phyloP scores from a whole-genome alignment of 2,329 filamentous ascomycete species.

The Trichoderma pleuroti region DNA sequence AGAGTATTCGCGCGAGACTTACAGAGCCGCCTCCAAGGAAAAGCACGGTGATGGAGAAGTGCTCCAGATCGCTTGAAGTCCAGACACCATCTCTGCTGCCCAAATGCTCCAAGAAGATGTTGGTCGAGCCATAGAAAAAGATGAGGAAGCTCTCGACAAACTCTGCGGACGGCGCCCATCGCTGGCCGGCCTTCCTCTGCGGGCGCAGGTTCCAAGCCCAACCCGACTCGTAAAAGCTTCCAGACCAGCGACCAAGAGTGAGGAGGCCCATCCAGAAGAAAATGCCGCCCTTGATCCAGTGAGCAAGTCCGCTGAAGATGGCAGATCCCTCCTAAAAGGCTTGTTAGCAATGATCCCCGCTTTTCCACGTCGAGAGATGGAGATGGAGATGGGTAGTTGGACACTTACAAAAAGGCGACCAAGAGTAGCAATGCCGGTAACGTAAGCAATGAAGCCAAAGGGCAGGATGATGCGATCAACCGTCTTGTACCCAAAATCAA shows the following conservation, averaged over 20 bases:
- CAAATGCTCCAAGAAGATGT: slow-evolving; percentile 90
- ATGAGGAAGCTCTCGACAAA: slow-evolving; percentile 89
- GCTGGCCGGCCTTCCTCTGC: slow-evolving; percentile 45
- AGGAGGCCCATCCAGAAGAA: slow-evolving; percentile 92
- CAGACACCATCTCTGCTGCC: slow-evolving; percentile 67
- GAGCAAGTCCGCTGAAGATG: slow-evolving; percentile 82
- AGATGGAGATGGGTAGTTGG: background rate
- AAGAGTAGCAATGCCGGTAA: slow-evolving; percentile 71
- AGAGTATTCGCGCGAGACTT: slow-evolving; percentile 34
- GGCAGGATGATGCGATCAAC: slow-evolving; percentile 75
- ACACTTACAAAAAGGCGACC: slow-evolving; percentile 76
- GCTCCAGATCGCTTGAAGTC: slow-evolving; percentile 79
- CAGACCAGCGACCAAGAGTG: slow-evolving; percentile 84
- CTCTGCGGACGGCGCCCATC: slow-evolving; percentile 75
- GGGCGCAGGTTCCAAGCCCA: slow-evolving; percentile 95
- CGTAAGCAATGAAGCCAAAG: slow-evolving; percentile 70
- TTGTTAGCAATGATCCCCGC: background rate
- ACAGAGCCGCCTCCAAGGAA: slow-evolving; percentile 91
- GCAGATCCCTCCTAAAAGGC: slow-evolving; percentile 58
- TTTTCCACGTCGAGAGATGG: background rate
- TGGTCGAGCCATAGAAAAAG: slow-evolving; percentile 82
- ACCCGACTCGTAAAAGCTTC: slow-evolving; percentile 83
- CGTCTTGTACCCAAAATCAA: slow-evolving; percentile 60
- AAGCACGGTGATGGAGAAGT: slow-evolving; percentile 86
- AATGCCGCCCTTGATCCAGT: slow-evolving; percentile 91